Conservation (phyloP, 129 eudicot species). For the sunflower (Helianthus annuus) region DNA sequence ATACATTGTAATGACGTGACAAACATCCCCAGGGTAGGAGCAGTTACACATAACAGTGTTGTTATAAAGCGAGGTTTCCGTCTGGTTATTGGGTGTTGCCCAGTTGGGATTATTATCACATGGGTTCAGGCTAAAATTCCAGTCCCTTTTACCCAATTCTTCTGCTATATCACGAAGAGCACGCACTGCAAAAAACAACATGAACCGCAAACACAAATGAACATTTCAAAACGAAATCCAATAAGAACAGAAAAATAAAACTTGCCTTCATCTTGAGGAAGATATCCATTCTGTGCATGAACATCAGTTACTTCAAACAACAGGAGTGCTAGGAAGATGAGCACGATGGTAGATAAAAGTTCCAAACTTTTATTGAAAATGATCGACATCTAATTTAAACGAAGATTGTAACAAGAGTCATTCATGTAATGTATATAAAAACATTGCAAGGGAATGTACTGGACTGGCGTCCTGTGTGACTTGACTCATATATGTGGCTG, state of each 20-base stretch:
- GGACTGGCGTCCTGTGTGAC: too few relatives aligned
- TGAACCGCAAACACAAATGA: not conserved
- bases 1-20: constrained; percentile 43
- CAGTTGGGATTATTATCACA: constrained; percentile 38
- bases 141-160: constrained; percentile 49
- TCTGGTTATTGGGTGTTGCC: constrained; percentile 25
- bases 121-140: constrained; percentile 53
- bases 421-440: too few relatives aligned
- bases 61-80: constrained; percentile 22
- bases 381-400: too few relatives aligned
- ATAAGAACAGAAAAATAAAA: too few relatives aligned
- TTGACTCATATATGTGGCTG: too few relatives aligned
- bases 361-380: too few relatives aligned
- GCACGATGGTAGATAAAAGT: not conserved
- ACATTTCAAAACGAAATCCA: too few relatives aligned
- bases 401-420: too few relatives aligned
- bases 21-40: constrained; percentile 29
- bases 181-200: constrained; percentile 31
- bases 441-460: too few relatives aligned
- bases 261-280: constrained; percentile 40
- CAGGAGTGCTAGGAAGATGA: constrained; percentile 1
- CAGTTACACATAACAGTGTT: constrained; percentile 46
- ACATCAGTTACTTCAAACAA: constrained; percentile 8
- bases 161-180: constrained; percentile 48
- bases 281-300: constrained; percentile 29